Base-by-base conservation (phyloP, 176 grass and related monocot species). In the Hordeum marinum region DNA sequence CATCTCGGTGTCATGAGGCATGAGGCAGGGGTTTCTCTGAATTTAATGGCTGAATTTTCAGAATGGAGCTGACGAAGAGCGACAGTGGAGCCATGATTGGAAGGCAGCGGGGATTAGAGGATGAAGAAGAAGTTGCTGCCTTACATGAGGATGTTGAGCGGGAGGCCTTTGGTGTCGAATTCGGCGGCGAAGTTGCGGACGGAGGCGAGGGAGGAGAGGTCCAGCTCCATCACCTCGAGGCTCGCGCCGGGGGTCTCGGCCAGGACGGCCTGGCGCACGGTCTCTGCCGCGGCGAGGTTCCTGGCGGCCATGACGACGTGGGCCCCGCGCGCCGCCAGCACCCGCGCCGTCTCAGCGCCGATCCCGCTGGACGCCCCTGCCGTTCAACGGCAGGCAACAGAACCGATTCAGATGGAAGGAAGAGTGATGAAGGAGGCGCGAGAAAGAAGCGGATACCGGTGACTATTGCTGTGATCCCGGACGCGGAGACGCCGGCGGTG, bases 291-390 rank as follows among this genome's bases (percentile, higher is more conserved):
- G 29, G 85, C 72, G 45, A 90, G 7, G 84, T 88, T 94, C 72
- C 96, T 25, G 42, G 90, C 95, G 27, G 83, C 93, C 85, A 98
- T 98, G 40, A 95, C 80, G n/a, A 98, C 95, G 41, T 88, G 93
- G n/a, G 90, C 89, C 31, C 93, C 93, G 40, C 88, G 93, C 62
- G 88, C 52, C 25, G 91, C 93, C 59, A 98, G 89, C 85, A 91
- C 86, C 1, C 93, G 85, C 5, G 89, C 79, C 29, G 93, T 95
- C 85, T 95, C 93, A 13, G 80, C 73, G 63, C 91, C 96, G 73
- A 98, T 98, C 64, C 96, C 96, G 81, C 96, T 98, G 3, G 93
- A 92, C 46, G 96, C 93, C 17, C 92, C 95, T 93, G 84, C 32
- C 29, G 29, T 29, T n/a, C n/a, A n/a, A n/a, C n/a, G 29, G 29